Conservation (phyloP, 306 rosid genomes). For the Prunus mira region DNA sequence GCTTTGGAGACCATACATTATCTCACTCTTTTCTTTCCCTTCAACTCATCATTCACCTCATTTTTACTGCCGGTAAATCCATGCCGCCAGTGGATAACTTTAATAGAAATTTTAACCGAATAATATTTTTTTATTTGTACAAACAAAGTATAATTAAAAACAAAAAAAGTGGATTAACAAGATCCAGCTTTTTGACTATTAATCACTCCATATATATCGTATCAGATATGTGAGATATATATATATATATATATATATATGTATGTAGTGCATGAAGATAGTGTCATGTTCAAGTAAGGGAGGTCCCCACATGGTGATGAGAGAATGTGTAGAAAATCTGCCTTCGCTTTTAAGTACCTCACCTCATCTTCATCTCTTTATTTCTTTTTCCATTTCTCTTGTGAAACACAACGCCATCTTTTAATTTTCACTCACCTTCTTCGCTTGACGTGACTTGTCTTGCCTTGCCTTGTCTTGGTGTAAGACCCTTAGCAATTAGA, state of each 20-base stretch:
- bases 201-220: conserved; percentile 35
- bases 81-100: conserved; percentile 36
- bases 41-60: conserved; percentile 59
- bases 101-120: conserved; percentile 12
- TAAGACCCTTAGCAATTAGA: not conserved
- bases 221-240: not conserved
- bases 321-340: conserved; percentile 54
- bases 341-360: conserved; percentile 52
- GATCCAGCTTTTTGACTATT: conserved; percentile 51
- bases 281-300: conserved; percentile 73
- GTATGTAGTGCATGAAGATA: conserved; percentile 33
- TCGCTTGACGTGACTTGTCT: too few relatives aligned
- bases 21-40: conserved; percentile 43
- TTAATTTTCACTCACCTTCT: conserved; percentile 6
- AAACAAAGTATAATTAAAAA: conserved; percentile 13
- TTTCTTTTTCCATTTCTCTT: conserved; percentile 28
- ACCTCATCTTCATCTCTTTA: conserved; percentile 29
- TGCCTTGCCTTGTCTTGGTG: too few relatives aligned
- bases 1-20: conserved; percentile 82
- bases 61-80: conserved; percentile 48
- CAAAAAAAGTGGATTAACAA: conserved; percentile 26
- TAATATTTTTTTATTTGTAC: conserved; percentile 2
- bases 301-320: conserved; percentile 30
- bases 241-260: not conserved
- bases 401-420: conserved; percentile 21